Evolutionary conservation across 495 filamentous ascomycete genomes (phyloP).

Genomic region (Mytilinidion resinicola): DNA sequence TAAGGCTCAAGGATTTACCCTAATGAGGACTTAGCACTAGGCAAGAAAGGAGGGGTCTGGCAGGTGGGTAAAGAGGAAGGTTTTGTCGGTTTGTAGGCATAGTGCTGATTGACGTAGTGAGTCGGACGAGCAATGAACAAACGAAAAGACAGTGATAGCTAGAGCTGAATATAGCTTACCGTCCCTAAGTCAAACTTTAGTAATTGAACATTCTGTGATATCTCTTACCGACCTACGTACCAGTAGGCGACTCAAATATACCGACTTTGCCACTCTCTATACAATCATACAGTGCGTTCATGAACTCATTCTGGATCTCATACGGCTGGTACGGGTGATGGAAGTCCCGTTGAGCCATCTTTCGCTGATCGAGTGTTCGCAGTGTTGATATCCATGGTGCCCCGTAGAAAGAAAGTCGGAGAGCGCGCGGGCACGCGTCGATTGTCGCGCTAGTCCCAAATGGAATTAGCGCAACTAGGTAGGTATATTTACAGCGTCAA

Average conservation of each 20-base stretch:
- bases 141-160: not conserved
- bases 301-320: constrained; percentile 82
- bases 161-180: constrained; percentile 19
- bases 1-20: constrained; percentile 96
- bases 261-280: constrained; percentile 76
- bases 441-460: too few species aligned
- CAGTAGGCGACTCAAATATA: constrained; percentile 92
- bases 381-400: too few species aligned
- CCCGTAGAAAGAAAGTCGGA: too few species aligned
- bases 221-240: constrained; percentile 30
- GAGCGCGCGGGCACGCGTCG: too few species aligned
- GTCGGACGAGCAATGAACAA: not conserved
- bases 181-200: constrained; percentile 26
- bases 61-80: too few species aligned
- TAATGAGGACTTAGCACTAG: constrained; percentile 29
- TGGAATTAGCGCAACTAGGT: too few species aligned
- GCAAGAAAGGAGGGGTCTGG: too few species aligned
- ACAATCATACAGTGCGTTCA: constrained; percentile 77
- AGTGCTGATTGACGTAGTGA: not conserved
- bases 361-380: too few species aligned
- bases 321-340: constrained; percentile 93
- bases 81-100: too few species aligned
- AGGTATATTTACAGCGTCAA: too few species aligned
- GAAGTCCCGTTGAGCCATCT: constrained; percentile 48
- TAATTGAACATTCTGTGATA: constrained; percentile 3